These are phyloP conservation scores for Syncephalis fuscata DNA, from an alignment of 371 early-diverging fungal species.

Conservation along the genomic window DNA sequence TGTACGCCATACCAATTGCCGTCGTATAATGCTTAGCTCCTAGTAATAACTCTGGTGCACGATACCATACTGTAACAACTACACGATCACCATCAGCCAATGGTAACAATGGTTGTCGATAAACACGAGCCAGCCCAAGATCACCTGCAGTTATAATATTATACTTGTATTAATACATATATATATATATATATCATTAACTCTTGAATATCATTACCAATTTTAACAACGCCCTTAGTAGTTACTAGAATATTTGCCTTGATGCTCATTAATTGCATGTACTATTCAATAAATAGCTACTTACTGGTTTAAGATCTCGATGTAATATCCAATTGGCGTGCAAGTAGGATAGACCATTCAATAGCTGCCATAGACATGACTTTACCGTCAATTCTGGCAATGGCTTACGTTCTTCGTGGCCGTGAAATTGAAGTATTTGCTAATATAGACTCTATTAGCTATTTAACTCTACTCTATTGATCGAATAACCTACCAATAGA, in stretches of 20 bases:
- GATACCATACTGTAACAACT: slow-evolving; percentile 96
- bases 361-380: slow-evolving; percentile 76
- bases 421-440: slow-evolving; percentile 78
- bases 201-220: slow-evolving; percentile 24
- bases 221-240: slow-evolving; percentile 73
- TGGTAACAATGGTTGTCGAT: slow-evolving; percentile 62
- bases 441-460: slow-evolving; percentile 8
- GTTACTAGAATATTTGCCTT: slow-evolving; percentile 73
- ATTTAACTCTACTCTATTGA: neutral
- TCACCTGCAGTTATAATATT: slow-evolving; percentile 34
- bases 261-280: too few species aligned
- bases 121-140: slow-evolving; percentile 79
- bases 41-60: slow-evolving; percentile 90
- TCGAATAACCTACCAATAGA: slow-evolving; percentile 39
- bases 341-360: slow-evolving; percentile 81
- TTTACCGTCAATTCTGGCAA: slow-evolving; percentile 72
- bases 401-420: slow-evolving; percentile 50
- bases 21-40: slow-evolving; percentile 85
- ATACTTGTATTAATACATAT: neutral
- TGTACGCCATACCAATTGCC: slow-evolving; percentile 39
- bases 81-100: slow-evolving; percentile 73
- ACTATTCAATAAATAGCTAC: too few species aligned
- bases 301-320: slow-evolving; percentile 68
- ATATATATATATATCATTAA: slow-evolving; percentile 4
- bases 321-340: slow-evolving; percentile 89